phyloP scores from a whole-genome alignment of 805 yeast genomes.

The Yarrowia hollandica region DNA sequence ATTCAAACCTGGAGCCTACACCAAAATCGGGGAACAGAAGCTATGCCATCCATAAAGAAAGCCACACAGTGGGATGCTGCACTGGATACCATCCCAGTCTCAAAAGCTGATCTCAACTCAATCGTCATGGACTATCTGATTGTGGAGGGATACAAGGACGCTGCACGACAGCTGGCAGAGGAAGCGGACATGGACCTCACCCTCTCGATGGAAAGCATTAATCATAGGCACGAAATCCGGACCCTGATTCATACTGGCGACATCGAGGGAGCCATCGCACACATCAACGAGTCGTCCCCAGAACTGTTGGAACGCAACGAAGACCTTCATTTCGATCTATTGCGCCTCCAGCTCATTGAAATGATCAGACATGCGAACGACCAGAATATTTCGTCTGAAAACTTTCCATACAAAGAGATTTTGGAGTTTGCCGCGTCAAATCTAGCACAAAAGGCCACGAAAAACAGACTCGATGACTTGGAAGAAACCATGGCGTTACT shows the following conservation, averaged over 20 bases:
- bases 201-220: conserved; percentile 53
- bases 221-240: conserved; percentile 55
- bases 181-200: conserved; percentile 46
- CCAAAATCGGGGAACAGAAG: too few relatives aligned
- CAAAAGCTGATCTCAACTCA: conserved; percentile 45
- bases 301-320: conserved; percentile 63
- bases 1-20: too few relatives aligned
- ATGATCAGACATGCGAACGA: conserved; percentile 55
- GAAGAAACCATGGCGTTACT: conserved; percentile 83
- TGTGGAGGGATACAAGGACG: conserved; percentile 72
- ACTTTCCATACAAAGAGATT: conserved; percentile 32
- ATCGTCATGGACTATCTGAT: conserved; percentile 72
- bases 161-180: conserved; percentile 60
- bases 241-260: conserved; percentile 57
- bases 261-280: conserved; percentile 57
- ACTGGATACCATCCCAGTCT: conserved; percentile 34
- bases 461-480: conserved; percentile 60
- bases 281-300: conserved; percentile 61
- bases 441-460: conserved; percentile 58
- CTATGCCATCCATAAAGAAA: conserved; percentile 31
- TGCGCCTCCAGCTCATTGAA: conserved; percentile 75
- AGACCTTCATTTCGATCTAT: conserved; percentile 66
- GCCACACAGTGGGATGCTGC: conserved; percentile 39
- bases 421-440: conserved; percentile 44
- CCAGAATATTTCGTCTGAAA: conserved; percentile 33